Evolutionary conservation across 2,329 filamentous ascomycete genomes (phyloP), one percentile per base, ranked within the genome.

Genomic region (Monilinia polystroma): DNA sequence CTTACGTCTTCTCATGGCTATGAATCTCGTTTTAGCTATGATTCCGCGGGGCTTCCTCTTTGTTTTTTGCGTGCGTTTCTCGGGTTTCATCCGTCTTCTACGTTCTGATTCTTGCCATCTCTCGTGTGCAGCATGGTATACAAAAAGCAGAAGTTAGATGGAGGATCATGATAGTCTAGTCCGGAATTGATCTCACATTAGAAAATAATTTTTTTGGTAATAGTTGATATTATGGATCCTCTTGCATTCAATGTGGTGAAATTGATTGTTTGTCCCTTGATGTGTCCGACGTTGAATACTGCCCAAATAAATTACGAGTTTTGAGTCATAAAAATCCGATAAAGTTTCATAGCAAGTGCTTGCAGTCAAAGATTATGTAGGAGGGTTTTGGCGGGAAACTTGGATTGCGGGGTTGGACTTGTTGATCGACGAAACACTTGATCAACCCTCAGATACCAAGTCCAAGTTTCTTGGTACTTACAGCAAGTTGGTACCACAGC

Each of bases 131-230:
- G 64, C 41, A 62, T 66, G 64, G 64, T 66, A 45, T 53, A 53
- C 35, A 55, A 75, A 75, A 75, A 76, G 74, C 72, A 73, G 72
- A 69, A 72, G 70, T 70, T 75, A 75, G 75, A 75, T 75, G 74
- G 71, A 75, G 72, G 73, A 72, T 75, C 68, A 75, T 72, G 75
- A 72, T 76, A 77, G 75, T 74, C 71, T 76, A 76, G 74, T 73
- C 74, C 67, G 70, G 71, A 77, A 77, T 77, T 71, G 73, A 76
- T 75, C 74, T 75, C 72, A 74, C 73, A 73, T 75, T 76, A 75
- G 73, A 74, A 75, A 74, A 73, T 66, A 51, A 63, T 66, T 52
- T 63, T 60, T 60, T 66, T 59, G 63, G 41, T 66, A 57, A 64
- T 58, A 64, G 45, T 35, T 64, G 41, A 47, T 49, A 26, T 49